Percentiles rank a stretch among this genome's conserved stretches.
phyloP scores from a whole-genome alignment of 1,284 basidiomycete genomes.

The Hypsizygus ulmarius region DNA sequence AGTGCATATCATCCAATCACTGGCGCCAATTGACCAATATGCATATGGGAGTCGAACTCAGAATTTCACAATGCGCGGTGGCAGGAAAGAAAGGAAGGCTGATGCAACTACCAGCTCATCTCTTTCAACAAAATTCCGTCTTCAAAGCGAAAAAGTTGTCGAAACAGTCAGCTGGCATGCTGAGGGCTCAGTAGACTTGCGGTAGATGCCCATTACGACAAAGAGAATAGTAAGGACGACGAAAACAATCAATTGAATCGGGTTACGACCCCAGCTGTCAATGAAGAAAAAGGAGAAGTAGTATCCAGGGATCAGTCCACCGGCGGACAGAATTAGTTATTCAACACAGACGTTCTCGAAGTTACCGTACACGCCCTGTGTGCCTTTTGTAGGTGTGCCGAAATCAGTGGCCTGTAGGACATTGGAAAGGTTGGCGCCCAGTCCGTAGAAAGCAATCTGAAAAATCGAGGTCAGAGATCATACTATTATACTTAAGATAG shows the following conservation, averaged over 20 bases:
- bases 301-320: slow-evolving; percentile 75
- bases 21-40: too few species aligned
- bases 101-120: too few species aligned
- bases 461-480: slow-evolving; percentile 16
- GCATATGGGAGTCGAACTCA: too few species aligned
- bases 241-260: slow-evolving; percentile 81
- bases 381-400: slow-evolving; percentile 39
- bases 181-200: background rate
- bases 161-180: background rate
- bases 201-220: slow-evolving; percentile 49
- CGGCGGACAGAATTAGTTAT: slow-evolving; percentile 69
- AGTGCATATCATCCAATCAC: too few species aligned
- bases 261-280: slow-evolving; percentile 71
- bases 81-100: too few species aligned
- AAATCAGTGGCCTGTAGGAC: slow-evolving; percentile 59
- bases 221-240: slow-evolving; percentile 64
- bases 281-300: slow-evolving; percentile 69
- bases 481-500: slow-evolving; percentile 1
- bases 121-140: too few species aligned
- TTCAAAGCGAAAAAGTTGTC: slow-evolving; percentile 56
- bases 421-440: slow-evolving; percentile 77
- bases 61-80: too few species aligned
- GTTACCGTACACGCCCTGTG: slow-evolving; percentile 44
- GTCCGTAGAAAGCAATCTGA: slow-evolving; percentile 82
- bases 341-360: slow-evolving; percentile 56